Evolutionary conservation across 192 early-diverging fungal genomes (phyloP).

Genomic region (Anaeromyces robustus): DNA sequence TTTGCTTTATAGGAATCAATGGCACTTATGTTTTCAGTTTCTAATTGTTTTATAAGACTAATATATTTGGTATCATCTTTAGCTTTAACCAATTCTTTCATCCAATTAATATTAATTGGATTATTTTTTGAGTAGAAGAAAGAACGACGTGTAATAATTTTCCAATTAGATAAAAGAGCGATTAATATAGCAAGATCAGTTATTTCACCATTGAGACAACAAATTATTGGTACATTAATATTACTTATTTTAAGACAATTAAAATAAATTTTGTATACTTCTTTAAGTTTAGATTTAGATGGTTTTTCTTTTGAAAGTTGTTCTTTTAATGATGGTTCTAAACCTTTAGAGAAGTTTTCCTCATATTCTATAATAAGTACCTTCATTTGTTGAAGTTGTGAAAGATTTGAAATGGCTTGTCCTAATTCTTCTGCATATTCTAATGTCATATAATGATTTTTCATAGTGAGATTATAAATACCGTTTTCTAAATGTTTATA

Average conservation of each 20-base stretch:
- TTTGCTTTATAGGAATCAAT: neutral
- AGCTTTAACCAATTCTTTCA: neutral
- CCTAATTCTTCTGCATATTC: neutral
- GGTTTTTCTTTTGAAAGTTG: neutral
- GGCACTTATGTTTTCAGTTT: neutral
- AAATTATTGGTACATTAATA: neutral
- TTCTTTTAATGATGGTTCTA: neutral
- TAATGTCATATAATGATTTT: neutral
- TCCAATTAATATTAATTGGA: neutral
- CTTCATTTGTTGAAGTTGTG: neutral
- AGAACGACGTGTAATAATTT: neutral
- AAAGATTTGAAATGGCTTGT: neutral
- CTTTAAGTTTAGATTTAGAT: neutral
- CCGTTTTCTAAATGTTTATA: neutral
- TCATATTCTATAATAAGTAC: neutral
- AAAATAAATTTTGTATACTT: neutral
- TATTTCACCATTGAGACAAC: neutral
- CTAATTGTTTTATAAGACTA: neutral
- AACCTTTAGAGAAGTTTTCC: neutral
- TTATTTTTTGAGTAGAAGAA: neutral
- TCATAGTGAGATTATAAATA: neutral
- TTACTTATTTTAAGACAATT: neutral
- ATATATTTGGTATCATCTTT: neutral
- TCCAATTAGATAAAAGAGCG: neutral
- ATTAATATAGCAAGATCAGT: neutral